These are phyloP conservation scores for Salmacisia buchloeana DNA, from an alignment of 1,284 basidiomycete species.

Conservation along the genomic window DNA sequence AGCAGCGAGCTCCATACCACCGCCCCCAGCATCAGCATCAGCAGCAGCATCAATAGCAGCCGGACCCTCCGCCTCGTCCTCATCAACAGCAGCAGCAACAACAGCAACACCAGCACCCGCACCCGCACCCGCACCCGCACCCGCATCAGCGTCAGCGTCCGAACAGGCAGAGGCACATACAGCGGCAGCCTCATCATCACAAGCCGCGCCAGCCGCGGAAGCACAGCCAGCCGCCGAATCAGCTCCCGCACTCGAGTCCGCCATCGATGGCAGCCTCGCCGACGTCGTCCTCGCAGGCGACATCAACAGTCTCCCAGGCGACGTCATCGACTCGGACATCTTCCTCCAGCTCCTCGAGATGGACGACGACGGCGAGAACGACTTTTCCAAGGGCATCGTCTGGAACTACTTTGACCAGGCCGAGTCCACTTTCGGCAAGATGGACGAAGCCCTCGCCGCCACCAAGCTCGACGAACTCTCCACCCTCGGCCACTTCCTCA, in stretches of 20 bases:
- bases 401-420: constrained; percentile 66
- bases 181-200: neutral
- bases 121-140: neutral
- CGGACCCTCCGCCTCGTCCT: neutral
- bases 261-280: neutral
- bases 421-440: constrained; percentile 65
- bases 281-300: neutral
- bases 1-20: too few relatives aligned
- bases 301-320: constrained; percentile 19
- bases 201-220: neutral
- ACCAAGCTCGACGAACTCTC: constrained; percentile 66
- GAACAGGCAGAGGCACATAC: neutral
- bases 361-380: constrained; percentile 67
- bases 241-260: neutral
- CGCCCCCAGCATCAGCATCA: neutral
- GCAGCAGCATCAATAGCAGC: neutral
- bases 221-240: neutral
- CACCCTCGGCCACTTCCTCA: constrained; percentile 81
- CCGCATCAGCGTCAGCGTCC: neutral
- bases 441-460: constrained; percentile 66
- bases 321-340: constrained; percentile 68
- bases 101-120: neutral
- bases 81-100: neutral
- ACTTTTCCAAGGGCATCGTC: constrained; percentile 51
- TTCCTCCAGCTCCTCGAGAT: constrained; percentile 82